Conservation (phyloP, 2,329 filamentous ascomycete species). For the Dryadomyces quercus-mongolicae region DNA sequence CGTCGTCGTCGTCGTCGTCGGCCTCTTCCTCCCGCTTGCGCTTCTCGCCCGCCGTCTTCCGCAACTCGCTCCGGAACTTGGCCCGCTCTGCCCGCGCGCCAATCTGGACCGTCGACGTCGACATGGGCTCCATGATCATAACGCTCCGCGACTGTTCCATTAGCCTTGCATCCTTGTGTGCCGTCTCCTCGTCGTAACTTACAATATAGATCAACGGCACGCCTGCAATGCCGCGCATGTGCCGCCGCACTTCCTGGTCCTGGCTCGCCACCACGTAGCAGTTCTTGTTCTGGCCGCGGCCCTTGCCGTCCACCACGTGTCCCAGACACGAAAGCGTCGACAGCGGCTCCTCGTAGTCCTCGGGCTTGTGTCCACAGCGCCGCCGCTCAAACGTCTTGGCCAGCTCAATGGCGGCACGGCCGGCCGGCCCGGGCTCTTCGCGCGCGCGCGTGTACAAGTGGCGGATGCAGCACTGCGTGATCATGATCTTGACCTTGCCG, state of each 20-base stretch:
- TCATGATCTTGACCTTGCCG: slow-evolving; percentile 68
- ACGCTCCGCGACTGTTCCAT: slow-evolving; percentile 34
- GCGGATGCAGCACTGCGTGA: slow-evolving; percentile 14
- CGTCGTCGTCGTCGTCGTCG: slow-evolving; percentile 22
- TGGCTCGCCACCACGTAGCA: slow-evolving; percentile 70
- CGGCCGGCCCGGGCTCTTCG: background rate
- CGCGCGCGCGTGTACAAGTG: slow-evolving; percentile 12
- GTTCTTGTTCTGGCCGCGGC: slow-evolving; percentile 59
- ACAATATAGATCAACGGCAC: slow-evolving; percentile 65
- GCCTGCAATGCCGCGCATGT: slow-evolving; percentile 54
- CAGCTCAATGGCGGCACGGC: slow-evolving; percentile 49
- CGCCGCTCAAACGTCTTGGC: slow-evolving; percentile 64
- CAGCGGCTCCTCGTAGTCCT: slow-evolving; percentile 59
- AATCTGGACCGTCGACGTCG: slow-evolving; percentile 48
- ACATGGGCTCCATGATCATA: slow-evolving; percentile 62
- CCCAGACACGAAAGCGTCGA: slow-evolving; percentile 57
- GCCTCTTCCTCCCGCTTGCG: slow-evolving; percentile 29
- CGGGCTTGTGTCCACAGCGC: slow-evolving; percentile 65
- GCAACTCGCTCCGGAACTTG: slow-evolving; percentile 63
- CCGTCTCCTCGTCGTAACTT: background rate
- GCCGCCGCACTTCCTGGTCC: slow-evolving; percentile 48
- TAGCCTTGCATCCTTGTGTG: background rate
- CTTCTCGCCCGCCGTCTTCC: slow-evolving; percentile 32
- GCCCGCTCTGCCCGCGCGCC: slow-evolving; percentile 57
- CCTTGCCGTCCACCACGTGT: slow-evolving; percentile 64